A percentile compares a stretch with the other conserved stretches of the same genome.
phyloP scores from a whole-genome alignment of 192 early-diverging fungal species.

The Backusella tuberculispora region DNA sequence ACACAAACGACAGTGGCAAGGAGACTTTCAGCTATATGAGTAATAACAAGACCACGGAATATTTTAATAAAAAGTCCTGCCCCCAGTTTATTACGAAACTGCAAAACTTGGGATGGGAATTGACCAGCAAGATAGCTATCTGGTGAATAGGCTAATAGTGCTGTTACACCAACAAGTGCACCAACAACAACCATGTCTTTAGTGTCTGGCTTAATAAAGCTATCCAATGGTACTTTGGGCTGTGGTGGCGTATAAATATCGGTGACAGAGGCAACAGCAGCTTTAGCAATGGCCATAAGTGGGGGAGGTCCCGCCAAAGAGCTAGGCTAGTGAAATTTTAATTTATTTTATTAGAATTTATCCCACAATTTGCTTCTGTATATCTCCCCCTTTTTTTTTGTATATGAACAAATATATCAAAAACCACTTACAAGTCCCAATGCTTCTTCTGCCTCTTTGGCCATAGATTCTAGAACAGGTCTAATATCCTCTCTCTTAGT shows the following conservation, averaged over 20 bases:
- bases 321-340: slow-evolving; percentile 32
- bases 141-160: neutral
- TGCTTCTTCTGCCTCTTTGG: slow-evolving; percentile 51
- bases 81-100: slow-evolving; percentile 7
- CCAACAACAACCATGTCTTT: neutral
- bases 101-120: slow-evolving; percentile 9
- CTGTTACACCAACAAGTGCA: neutral
- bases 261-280: slow-evolving; percentile 29
- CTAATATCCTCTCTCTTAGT: slow-evolving; percentile 46
- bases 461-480: slow-evolving; percentile 47
- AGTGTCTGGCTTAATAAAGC: slow-evolving; percentile 25
- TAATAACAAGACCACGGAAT: neutral
- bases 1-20: slow-evolving; percentile 27
- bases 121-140: slow-evolving; percentile 6
- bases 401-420: slow-evolving; percentile 3
- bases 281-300: slow-evolving; percentile 36
- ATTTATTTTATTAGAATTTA: neutral
- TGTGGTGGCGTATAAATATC: slow-evolving; percentile 25
- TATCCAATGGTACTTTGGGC: slow-evolving; percentile 20
- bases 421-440: slow-evolving; percentile 42
- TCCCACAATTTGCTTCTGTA: neutral
- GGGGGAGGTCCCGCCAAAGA: slow-evolving; percentile 45
- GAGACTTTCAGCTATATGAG: slow-evolving; percentile 36
- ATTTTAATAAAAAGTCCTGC: neutral
- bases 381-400: neutral